Evolutionary conservation across 129 eudicot genomes (phyloP).

Genomic region (Daucus carota): DNA sequence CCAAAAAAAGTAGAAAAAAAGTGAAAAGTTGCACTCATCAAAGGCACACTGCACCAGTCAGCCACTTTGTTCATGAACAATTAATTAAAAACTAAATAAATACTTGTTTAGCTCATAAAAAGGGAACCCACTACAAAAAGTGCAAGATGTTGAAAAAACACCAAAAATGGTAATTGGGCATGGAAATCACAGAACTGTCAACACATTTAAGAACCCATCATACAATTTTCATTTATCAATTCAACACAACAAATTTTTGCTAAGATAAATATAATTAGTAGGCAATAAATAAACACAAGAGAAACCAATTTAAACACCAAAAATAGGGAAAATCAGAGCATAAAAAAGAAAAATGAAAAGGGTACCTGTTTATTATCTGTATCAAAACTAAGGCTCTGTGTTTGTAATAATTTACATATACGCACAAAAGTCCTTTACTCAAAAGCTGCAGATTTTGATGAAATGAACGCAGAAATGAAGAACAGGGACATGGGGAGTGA

Average conservation of each 20-base stretch:
- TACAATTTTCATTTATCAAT: background rate
- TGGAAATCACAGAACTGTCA: background rate
- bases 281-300: no score
- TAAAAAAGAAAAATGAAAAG: no score
- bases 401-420: no score
- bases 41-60: constrained; percentile 11
- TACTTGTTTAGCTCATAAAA: background rate
- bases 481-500: no score
- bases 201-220: background rate
- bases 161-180: background rate
- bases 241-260: background rate
- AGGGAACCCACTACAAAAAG: background rate
- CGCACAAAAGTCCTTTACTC: no score
- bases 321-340: no score
- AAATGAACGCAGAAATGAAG: no score
- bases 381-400: no score
- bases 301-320: no score
- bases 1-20: constrained; percentile 8
- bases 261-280: no score
- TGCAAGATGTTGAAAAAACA: background rate
- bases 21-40: constrained; percentile 2
- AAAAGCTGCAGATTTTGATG: no score
- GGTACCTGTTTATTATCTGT: no score
- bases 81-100: background rate
- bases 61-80: background rate